Percentiles rank a stretch among this genome's conserved stretches.
phyloP scores from a whole-genome alignment of 306 rosid species.

The Cucumis sativus region DNA sequence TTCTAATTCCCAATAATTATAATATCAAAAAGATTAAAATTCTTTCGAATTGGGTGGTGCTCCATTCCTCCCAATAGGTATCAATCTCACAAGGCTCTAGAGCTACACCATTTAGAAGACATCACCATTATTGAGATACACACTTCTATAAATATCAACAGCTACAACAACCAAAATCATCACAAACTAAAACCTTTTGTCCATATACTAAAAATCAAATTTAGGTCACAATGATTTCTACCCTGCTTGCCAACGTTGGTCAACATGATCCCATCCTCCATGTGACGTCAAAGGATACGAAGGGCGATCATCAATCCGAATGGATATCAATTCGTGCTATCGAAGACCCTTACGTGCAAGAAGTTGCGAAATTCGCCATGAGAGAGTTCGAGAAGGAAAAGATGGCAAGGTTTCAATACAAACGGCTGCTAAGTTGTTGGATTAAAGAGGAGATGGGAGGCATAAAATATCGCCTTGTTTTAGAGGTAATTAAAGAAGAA shows the following conservation, averaged over 20 bases:
- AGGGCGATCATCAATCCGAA: not conserved
- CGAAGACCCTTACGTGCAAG: not conserved
- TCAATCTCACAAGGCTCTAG: not conserved
- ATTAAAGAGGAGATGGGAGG: not conserved
- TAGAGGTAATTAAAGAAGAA: not conserved
- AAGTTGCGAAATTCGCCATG: not conserved
- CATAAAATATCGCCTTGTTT: not conserved
- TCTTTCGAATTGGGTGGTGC: not conserved
- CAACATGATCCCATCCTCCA: slow-evolving; percentile 1
- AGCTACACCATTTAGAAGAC: not conserved
- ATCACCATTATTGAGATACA: not conserved
- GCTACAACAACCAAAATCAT: not conserved
- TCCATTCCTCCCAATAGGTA: not conserved
- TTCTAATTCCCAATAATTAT: not conserved
- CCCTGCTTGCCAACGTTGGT: not conserved
- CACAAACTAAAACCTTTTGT: not conserved
- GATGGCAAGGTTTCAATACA: not conserved
- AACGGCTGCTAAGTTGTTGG: not conserved
- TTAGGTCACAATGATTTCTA: not conserved
- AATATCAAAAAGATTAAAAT: no score
- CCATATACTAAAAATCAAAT: not conserved
- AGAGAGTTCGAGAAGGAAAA: not conserved
- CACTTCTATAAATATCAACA: not conserved
- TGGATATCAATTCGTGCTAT: not conserved
- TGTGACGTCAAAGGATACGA: not conserved